Percentiles rank a stretch among this genome's conserved stretches.
These are phyloP conservation scores for Microdochium paspali DNA, from an alignment of 2,329 filamentous ascomycete genomes.

Conservation along the genomic window DNA sequence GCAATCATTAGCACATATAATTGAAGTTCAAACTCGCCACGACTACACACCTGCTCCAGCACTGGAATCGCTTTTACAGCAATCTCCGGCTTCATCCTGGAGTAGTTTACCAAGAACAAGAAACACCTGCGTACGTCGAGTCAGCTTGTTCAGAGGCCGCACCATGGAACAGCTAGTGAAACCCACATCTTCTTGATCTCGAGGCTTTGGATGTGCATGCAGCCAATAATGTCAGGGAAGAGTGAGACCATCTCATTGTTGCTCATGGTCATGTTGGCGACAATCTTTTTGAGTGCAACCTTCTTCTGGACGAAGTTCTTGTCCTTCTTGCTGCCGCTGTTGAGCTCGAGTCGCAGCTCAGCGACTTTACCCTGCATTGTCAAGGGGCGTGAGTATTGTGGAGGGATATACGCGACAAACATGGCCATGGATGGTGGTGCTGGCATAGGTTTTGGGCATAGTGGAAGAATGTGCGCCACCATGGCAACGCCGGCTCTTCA, in stretches of 20 bases:
- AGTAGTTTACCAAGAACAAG: constrained; percentile 93
- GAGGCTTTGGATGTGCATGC: constrained; percentile 88
- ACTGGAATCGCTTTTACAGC: constrained; percentile 88
- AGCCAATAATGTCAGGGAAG: constrained; percentile 89
- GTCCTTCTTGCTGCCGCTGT: constrained; percentile 92
- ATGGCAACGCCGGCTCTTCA: background rate
- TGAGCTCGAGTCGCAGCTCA: constrained; percentile 89
- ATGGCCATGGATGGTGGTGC: constrained; percentile 24
- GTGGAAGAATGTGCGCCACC: background rate
- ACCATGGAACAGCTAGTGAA: constrained; percentile 1
- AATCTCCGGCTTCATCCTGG: constrained; percentile 86
- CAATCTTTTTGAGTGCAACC: constrained; percentile 97
- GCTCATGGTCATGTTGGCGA: constrained; percentile 99
- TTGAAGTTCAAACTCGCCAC: background rate
- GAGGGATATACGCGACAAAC: constrained; percentile 45
- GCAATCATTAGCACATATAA: constrained; percentile 8
- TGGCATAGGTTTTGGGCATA: constrained; percentile 1
- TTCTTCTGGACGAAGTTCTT: constrained; percentile 94
- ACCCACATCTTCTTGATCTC: constrained; percentile 99
- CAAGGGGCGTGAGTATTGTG: constrained; percentile 40
- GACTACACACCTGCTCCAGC: constrained; percentile 57
- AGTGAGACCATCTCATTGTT: constrained; percentile 99
- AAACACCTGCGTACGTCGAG: constrained; percentile 69
- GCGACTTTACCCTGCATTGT: constrained; percentile 90
- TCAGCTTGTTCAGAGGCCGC: background rate